Evolutionary conservation across 2,329 filamentous ascomycete species (phyloP), one percentile per base, ranked within the genome.

Genomic region (Aspergillus sp.): DNA sequence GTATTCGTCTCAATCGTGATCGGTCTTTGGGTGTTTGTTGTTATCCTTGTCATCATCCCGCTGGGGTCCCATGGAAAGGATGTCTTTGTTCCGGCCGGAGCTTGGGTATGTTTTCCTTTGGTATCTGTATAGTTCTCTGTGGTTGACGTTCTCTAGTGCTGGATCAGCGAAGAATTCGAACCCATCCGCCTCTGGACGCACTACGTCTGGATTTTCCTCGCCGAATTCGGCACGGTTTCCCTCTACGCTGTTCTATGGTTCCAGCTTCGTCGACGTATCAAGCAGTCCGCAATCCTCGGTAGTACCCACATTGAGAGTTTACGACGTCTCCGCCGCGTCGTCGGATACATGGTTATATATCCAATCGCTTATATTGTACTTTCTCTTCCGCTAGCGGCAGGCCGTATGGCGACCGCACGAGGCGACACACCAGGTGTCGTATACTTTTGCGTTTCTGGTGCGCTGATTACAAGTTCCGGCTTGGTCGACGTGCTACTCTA

Each of bases 331-430:
- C 74, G 74, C n/a, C 77, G 79, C 22, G 79, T 80, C 1, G 76
- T 79, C 54, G 74, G 77, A 45, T 81, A 80, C 73, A 81, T 81
- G 79, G 75, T 80, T 50, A 79, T 81, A 60, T 81, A 81, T 59
- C 79, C 79, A 1, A 70, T 83, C 13, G 79, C 76, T 11, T 91
- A 91, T 70, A 84, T 85, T 4, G 75, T 88, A 13, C 66, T 86
- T 46, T 90, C 89, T 59, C 81, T 92, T 28, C 89, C 89, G 1
- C 80, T 86, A 7, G 87, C 87, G 2, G 79, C 78, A 3, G 79
- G 77, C 28, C 77, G 79, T 47, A 81, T 81, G 79, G 73, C 77
- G 19, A 74, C 75, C 4, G 77, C 76, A 7, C 71, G 73, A 49
- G 74, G 75, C 19, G 57, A 72, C 17, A 67, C 60, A 1, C 74